Evolutionary conservation across 345 rosid species (phyloP).

Genomic region (Trapa incisa): DNA sequence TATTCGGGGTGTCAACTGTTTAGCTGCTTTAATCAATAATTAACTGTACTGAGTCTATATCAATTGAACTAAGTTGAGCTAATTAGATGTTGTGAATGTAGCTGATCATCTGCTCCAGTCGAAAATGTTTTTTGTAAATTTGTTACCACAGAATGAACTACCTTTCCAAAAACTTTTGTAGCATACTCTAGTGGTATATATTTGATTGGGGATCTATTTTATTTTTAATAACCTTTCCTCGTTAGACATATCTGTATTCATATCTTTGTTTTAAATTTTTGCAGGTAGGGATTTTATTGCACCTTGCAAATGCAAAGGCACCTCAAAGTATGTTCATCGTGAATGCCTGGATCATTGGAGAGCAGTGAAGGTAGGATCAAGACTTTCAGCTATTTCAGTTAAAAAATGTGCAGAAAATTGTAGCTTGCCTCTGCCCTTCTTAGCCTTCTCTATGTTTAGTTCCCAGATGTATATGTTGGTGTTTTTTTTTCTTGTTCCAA

Average conservation of each 20-base stretch:
- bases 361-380: slow-evolving; percentile 57
- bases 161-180: not conserved
- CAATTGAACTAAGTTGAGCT: not conserved
- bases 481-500: not conserved
- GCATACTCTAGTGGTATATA: not conserved
- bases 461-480: not conserved
- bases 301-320: slow-evolving; percentile 98
- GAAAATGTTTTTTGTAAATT: not conserved
- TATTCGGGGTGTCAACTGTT: no score
- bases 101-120: not conserved
- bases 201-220: not conserved
- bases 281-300: slow-evolving; percentile 99
- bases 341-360: slow-evolving; percentile 99
- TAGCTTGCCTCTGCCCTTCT: not conserved
- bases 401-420: not conserved
- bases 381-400: not conserved
- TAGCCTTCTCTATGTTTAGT: not conserved
- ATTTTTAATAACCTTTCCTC: not conserved
- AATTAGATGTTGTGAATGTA: not conserved
- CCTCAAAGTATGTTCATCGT: slow-evolving; percentile 93
- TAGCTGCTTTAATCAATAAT: no score
- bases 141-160: not conserved
- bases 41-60: no score
- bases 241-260: not conserved
- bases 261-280: not conserved